Evolutionary conservation across 768 basidiomycete genomes (phyloP).

Genomic region (Rubroboletus satanas): DNA sequence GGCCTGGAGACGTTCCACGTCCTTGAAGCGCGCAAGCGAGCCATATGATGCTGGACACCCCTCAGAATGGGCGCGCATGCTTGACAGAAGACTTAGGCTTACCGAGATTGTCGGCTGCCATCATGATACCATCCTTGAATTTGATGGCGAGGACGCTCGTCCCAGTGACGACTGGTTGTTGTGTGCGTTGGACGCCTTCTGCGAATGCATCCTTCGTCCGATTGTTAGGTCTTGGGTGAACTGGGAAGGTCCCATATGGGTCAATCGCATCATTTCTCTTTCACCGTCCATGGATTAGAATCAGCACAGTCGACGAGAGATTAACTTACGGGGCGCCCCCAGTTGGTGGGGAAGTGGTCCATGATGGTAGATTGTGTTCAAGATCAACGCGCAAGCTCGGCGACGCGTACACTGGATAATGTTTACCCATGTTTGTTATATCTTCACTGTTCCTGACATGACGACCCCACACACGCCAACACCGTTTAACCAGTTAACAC

Average conservation of each 20-base stretch:
- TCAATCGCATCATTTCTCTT: conserved; percentile 77
- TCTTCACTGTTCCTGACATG: conserved; percentile 12
- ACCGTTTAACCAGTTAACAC: conserved; percentile 27
- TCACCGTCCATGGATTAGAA: background rate
- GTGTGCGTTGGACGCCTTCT: conserved; percentile 73
- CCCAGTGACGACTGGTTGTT: conserved; percentile 94
- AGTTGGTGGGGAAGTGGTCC: conserved; percentile 84
- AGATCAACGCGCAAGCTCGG: conserved; percentile 20
- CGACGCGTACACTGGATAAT: conserved; percentile 24
- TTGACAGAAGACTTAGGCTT: conserved; percentile 18
- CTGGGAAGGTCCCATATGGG: conserved; percentile 72
- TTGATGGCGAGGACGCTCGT: conserved; percentile 94
- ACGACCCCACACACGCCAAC: conserved; percentile 21
- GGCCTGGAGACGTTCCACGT: conserved; percentile 81
- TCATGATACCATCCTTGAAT: conserved; percentile 96
- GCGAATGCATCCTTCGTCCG: conserved; percentile 52
- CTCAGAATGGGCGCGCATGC: background rate
- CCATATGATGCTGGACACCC: conserved; percentile 78
- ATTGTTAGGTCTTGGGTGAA: conserved; percentile 56
- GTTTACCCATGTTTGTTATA: conserved; percentile 18
- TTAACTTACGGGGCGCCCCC: conserved; percentile 69
- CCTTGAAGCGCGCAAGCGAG: conserved; percentile 95
- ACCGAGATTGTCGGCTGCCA: conserved; percentile 98
- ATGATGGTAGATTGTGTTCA: conserved; percentile 35
- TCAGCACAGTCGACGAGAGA: too few species aligned